Percentiles rank a stretch among this genome's conserved stretches.
phyloP scores from a whole-genome alignment of 2,329 filamentous ascomycete species.

The Venturia effusa region DNA sequence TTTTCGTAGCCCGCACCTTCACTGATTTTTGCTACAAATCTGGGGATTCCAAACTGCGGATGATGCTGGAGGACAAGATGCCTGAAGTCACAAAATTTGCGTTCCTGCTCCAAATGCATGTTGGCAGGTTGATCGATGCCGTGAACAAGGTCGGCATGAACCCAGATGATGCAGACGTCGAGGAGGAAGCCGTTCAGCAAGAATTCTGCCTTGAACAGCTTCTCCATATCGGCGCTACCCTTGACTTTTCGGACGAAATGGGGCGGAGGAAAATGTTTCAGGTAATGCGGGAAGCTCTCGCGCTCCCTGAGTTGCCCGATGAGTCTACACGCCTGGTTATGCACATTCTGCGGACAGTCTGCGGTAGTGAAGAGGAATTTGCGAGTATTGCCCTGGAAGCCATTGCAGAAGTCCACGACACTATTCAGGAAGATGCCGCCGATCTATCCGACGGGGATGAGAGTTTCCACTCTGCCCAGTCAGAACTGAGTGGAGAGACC shows the following conservation, averaged over 20 bases:
- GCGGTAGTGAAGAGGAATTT: constrained; percentile 69
- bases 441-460: constrained; percentile 40
- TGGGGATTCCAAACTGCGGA: constrained; percentile 62
- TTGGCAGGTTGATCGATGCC: constrained; percentile 55
- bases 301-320: constrained; percentile 78
- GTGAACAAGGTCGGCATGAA: constrained; percentile 47
- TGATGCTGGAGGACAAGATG: constrained; percentile 79
- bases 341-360: constrained; percentile 72
- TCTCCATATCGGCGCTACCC: constrained; percentile 77
- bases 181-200: constrained; percentile 77
- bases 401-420: constrained; percentile 93
- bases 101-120: constrained; percentile 74
- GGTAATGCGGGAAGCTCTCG: constrained; percentile 73
- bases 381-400: constrained; percentile 82
- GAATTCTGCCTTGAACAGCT: constrained; percentile 96
- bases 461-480: constrained; percentile 89
- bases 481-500: constrained; percentile 62
- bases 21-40: constrained; percentile 82
- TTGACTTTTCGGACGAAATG: constrained; percentile 97
- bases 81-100: constrained; percentile 89
- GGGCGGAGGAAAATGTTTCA: constrained; percentile 94
- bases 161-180: constrained; percentile 44
- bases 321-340: constrained; percentile 83
- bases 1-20: constrained; percentile 84
- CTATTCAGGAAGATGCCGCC: constrained; percentile 54